Evolutionary conservation across 192 early-diverging fungal genomes (phyloP), one percentile per base, ranked within the genome.

Genomic region (Gryganskiella cystojenkinii): DNA sequence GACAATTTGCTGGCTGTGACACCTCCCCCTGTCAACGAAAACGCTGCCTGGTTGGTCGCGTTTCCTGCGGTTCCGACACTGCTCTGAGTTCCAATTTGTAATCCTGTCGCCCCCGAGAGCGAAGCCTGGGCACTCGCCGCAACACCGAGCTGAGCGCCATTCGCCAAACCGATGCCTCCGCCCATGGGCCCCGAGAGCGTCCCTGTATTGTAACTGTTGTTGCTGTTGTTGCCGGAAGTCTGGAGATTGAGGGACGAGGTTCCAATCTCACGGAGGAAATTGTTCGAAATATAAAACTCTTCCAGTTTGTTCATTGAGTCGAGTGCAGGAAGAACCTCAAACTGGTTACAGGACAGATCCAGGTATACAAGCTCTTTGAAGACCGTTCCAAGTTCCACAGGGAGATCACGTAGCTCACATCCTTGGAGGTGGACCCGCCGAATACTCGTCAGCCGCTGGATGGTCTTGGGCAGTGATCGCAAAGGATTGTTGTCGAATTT

Each of bases 401-500:
- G 76, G 34, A 82, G 62, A 49, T 74, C 70, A 30, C 67, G 76
- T 19, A 82, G 70, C 27, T 62, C 70, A 52, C 81, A 82, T 50
- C 78, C 68, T 69, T 82, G 81, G 28, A 82, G 59, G 54, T 82
- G 64, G 34, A 82, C 56, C 15, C 78, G 66, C 51, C 67, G 70
- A 2, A 80, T 56, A 34, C 60, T 67, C 0, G 52, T 50, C 20
- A 82, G 47, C 46, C 71, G 56, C 34, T 70, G 64, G 19, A 82
- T 71, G 11, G 75, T 70, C 37, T 42, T 60, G 24, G 81, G 81
- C 2, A 82, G 24, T 40, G 76, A 59, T 8, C 59, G 63, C 15
- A 82, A 45, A 31, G 81, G 81, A 34, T 82, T 82, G 56, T 82
- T 70, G 55, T 82, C 71, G 25, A 82, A 75, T 47, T 82, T 82